Evolutionary conservation across 116 monocot species (phyloP).

Genomic region (Posidonia oceanica): DNA sequence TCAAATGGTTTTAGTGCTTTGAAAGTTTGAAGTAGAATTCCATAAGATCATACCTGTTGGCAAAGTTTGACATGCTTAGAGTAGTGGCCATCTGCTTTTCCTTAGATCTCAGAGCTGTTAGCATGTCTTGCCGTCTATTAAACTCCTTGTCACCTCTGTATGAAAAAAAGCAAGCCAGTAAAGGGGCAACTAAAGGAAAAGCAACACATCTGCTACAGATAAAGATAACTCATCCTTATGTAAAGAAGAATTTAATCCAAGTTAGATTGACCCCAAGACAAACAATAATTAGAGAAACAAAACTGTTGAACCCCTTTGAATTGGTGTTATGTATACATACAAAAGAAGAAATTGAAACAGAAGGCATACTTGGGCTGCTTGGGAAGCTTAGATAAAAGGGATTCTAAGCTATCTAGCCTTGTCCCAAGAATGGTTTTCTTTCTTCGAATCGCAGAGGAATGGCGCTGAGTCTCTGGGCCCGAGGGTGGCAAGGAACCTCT

Average conservation of each 20-base stretch:
- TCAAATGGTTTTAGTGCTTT: not conserved
- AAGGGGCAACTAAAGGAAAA: not conserved
- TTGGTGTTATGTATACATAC: not conserved
- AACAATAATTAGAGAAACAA: not conserved
- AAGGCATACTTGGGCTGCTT: constrained; percentile 50
- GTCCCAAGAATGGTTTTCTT: constrained; percentile 85
- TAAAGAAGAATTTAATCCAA: too few relatives aligned
- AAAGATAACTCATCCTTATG: too few relatives aligned
- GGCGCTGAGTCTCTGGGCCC: constrained; percentile 52
- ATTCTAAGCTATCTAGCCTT: constrained; percentile 66
- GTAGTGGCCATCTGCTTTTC: constrained; percentile 34
- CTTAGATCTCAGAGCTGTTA: constrained; percentile 36
- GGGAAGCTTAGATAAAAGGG: constrained; percentile 53
- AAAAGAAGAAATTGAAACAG: not conserved
- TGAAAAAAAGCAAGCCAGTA: not conserved
- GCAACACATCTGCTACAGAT: too few relatives aligned
- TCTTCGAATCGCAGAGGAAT: constrained; percentile 59
- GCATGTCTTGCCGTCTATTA: constrained; percentile 31
- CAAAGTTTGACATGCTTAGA: constrained; percentile 46
- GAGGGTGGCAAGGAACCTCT: constrained; percentile 52
- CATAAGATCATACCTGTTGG: constrained; percentile 21
- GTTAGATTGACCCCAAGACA: not conserved
- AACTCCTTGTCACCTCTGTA: constrained; percentile 37
- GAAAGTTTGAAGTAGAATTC: constrained; percentile 1
- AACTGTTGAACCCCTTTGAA: too few relatives aligned